These are phyloP conservation scores for Saprolegnia parasitica DNA, from an alignment of 352 stramenopile species.

Conservation along the genomic window DNA sequence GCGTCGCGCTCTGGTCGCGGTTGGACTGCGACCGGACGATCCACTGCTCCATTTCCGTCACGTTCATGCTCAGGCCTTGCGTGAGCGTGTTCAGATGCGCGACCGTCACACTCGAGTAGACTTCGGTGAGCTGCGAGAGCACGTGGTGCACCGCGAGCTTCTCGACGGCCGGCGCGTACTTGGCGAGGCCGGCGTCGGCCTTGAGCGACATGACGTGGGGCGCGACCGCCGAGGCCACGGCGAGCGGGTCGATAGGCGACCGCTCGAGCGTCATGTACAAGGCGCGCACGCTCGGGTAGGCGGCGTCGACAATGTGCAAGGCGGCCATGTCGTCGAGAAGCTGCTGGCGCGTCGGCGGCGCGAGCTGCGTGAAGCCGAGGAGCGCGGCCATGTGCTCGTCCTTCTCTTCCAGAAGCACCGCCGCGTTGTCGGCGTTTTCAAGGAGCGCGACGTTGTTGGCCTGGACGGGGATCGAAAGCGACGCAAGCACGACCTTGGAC, in stretches of 20 bases:
- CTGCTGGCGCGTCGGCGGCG: slow-evolving; percentile 83
- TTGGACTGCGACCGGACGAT: slow-evolving; percentile 76
- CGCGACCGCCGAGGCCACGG: slow-evolving; percentile 70
- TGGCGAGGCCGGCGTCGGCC: slow-evolving; percentile 39
- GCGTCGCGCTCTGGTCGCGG: slow-evolving; percentile 48
- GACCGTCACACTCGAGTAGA: slow-evolving; percentile 86
- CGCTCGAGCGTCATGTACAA: slow-evolving; percentile 70
- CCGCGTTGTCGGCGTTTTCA: slow-evolving; percentile 49
- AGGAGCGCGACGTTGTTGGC: slow-evolving; percentile 45
- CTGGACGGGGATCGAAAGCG: slow-evolving; percentile 89
- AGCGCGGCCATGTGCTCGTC: slow-evolving; percentile 92
- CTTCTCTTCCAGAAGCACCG: slow-evolving; percentile 88
- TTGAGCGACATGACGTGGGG: slow-evolving; percentile 45
- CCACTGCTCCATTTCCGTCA: slow-evolving; percentile 82
- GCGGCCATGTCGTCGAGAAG: slow-evolving; percentile 88
- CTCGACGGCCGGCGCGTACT: slow-evolving; percentile 59
- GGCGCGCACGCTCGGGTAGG: slow-evolving; percentile 47
- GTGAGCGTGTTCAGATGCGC: slow-evolving; percentile 85
- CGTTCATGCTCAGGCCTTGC: slow-evolving; percentile 57
- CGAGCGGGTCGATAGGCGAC: slow-evolving; percentile 63
- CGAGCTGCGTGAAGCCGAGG: slow-evolving; percentile 78
- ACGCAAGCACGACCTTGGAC: slow-evolving; percentile 88
- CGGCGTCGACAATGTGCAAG: slow-evolving; percentile 59
- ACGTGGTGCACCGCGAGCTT: slow-evolving; percentile 69
- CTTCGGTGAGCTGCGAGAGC: slow-evolving; percentile 78